phyloP scores from a whole-genome alignment of 352 stramenopile species.

The Globisporangium polare region DNA sequence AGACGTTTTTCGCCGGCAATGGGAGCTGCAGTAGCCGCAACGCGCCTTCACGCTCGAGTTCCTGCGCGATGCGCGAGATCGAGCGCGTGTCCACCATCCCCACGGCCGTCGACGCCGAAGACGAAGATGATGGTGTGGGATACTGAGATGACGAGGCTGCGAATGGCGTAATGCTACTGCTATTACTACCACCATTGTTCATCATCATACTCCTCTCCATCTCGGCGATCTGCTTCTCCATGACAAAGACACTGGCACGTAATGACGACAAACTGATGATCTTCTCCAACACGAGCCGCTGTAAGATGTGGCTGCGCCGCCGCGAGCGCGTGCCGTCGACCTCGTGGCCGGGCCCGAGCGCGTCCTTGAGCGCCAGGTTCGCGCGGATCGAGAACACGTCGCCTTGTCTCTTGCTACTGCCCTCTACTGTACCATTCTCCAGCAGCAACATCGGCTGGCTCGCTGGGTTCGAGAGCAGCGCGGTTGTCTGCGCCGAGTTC shows the following conservation, averaged over 20 bases:
- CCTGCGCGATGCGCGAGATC: constrained; percentile 60
- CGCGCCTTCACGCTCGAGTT: constrained; percentile 49
- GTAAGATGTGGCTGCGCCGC: constrained; percentile 59
- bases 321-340: constrained; percentile 55
- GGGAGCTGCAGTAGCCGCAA: constrained; percentile 60
- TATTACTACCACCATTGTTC: background rate
- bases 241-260: constrained; percentile 69
- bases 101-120: constrained; percentile 21
- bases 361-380: constrained; percentile 55
- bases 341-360: constrained; percentile 41
- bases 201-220: background rate
- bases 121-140: background rate
- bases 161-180: background rate
- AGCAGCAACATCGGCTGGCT: constrained; percentile 12
- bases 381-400: constrained; percentile 39
- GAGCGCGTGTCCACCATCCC: constrained; percentile 69
- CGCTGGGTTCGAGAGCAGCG: background rate
- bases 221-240: constrained; percentile 40
- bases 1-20: constrained; percentile 69
- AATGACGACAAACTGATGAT: constrained; percentile 78
- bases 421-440: background rate
- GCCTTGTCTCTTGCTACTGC: background rate
- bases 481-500: constrained; percentile 4
- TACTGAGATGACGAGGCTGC: background rate
- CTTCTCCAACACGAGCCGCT: constrained; percentile 57